Evolutionary conservation across 2,329 filamentous ascomycete genomes (phyloP).

Genomic region (Leptosphaerulina australis): DNA sequence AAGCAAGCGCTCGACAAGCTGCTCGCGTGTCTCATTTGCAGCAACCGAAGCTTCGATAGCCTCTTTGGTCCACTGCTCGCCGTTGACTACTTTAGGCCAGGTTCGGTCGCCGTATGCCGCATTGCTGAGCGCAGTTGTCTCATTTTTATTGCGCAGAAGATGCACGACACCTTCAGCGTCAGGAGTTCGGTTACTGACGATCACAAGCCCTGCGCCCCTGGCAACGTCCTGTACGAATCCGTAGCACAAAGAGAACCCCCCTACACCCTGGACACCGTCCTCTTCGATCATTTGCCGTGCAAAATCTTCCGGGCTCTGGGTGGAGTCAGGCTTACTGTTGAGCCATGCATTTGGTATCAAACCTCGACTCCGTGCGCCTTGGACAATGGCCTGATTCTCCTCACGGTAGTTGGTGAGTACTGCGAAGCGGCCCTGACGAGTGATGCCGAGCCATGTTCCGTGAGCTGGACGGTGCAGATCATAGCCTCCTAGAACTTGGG

Average conservation of each 20-base stretch:
- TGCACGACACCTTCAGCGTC: constrained; percentile 58
- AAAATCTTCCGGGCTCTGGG: constrained; percentile 57
- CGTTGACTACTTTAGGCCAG: constrained; percentile 67
- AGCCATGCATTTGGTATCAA: constrained; percentile 66
- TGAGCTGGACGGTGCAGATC: constrained; percentile 65
- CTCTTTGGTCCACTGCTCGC: constrained; percentile 59
- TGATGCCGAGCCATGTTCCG: constrained; percentile 70
- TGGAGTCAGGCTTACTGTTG: constrained; percentile 45
- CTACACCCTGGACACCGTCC: constrained; percentile 62
- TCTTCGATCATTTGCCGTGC: constrained; percentile 61
- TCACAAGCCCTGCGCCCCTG: constrained; percentile 53
- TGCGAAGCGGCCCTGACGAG: constrained; percentile 64
- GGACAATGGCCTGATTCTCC: constrained; percentile 50
- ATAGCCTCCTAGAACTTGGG: constrained; percentile 64
- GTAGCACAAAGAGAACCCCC: constrained; percentile 68
- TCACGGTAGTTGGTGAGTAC: constrained; percentile 70
- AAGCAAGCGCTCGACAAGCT: constrained; percentile 60
- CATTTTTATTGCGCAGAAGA: constrained; percentile 55
- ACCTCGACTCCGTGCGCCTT: constrained; percentile 60
- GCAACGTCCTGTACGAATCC: constrained; percentile 58
- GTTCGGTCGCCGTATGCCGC: constrained; percentile 63
- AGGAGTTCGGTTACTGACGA: constrained; percentile 67
- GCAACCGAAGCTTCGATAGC: constrained; percentile 56
- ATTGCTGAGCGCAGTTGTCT: constrained; percentile 67
- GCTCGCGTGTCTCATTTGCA: constrained; percentile 53